Percentiles rank a stretch among this genome's conserved stretches.
phyloP scores from a whole-genome alignment of 768 basidiomycete genomes.

The Phanerodontia chrysosporium region DNA sequence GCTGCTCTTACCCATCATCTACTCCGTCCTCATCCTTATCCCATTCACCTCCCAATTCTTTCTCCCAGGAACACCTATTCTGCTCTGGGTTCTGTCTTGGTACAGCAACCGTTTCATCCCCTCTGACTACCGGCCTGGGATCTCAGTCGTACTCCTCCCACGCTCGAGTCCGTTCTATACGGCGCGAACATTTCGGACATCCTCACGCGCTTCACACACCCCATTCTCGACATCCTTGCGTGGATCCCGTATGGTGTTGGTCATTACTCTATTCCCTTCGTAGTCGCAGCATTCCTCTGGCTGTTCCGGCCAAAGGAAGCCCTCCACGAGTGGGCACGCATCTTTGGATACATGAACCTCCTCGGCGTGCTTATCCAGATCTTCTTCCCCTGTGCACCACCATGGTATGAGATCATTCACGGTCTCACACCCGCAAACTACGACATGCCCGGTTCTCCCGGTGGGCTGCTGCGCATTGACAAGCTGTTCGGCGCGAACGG shows the following conservation, averaged over 20 bases:
- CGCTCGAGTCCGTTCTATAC: constrained; percentile 91
- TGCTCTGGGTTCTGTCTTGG: constrained; percentile 82
- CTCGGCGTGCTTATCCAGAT: constrained; percentile 86
- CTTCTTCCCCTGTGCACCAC: constrained; percentile 87
- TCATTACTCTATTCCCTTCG: constrained; percentile 85
- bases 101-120: constrained; percentile 89
- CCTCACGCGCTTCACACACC: constrained; percentile 91
- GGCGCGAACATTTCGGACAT: constrained; percentile 98
- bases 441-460: constrained; percentile 86
- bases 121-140: constrained; percentile 63
- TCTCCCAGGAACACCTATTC: constrained; percentile 80
- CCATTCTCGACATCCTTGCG: constrained; percentile 85
- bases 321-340: constrained; percentile 79
- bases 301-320: constrained; percentile 80
- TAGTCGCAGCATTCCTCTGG: constrained; percentile 85
- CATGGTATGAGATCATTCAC: constrained; percentile 97
- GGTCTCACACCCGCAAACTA: constrained; percentile 95
- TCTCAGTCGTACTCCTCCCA: constrained; percentile 93
- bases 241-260: constrained; percentile 97
- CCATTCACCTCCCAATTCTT: constrained; percentile 91
- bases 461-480: constrained; percentile 91
- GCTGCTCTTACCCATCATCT: constrained; percentile 71
- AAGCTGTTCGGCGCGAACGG: constrained; percentile 69
- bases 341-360: constrained; percentile 92
- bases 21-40: constrained; percentile 63